Conservation (phyloP, 108 stramenopile species). For the Skeletonema grethae region DNA sequence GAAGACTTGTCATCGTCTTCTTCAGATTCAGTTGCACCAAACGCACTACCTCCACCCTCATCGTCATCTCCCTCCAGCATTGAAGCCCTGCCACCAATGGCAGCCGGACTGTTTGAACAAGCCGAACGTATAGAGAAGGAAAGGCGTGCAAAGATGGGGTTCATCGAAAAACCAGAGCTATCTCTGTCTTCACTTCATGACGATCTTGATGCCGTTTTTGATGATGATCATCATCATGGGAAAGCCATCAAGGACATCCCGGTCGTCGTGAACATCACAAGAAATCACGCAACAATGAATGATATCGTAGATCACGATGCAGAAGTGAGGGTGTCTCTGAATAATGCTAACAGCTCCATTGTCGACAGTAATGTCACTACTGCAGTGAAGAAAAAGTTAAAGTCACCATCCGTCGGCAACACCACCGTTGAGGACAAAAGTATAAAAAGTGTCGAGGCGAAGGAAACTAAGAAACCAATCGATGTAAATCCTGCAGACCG, state of each 20-base stretch:
- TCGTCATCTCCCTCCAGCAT: neutral
- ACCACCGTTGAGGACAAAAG: neutral
- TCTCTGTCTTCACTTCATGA: neutral
- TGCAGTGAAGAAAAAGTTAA: neutral
- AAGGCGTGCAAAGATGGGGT: neutral
- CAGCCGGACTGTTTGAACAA: neutral
- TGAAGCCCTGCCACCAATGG: neutral
- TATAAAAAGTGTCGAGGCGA: neutral
- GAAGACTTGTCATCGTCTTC: constrained; percentile 5
- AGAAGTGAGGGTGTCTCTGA: neutral
- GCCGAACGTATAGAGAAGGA: constrained; percentile 4
- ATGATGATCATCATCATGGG: neutral
- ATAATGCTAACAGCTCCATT: neutral
- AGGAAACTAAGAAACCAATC: neutral
- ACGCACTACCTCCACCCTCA: neutral
- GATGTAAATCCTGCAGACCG: neutral
- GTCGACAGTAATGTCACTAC: neutral
- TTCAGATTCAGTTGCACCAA: neutral
- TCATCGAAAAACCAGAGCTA: constrained; percentile 1
- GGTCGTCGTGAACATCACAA: neutral
- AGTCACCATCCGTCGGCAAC: neutral
- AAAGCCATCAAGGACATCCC: neutral
- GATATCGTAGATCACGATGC: neutral
- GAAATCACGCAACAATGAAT: neutral
- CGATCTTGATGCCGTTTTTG: neutral